Evolutionary conservation across 495 filamentous ascomycete genomes (phyloP), one percentile per base, ranked within the genome.

Genomic region (Letharia lupina): DNA sequence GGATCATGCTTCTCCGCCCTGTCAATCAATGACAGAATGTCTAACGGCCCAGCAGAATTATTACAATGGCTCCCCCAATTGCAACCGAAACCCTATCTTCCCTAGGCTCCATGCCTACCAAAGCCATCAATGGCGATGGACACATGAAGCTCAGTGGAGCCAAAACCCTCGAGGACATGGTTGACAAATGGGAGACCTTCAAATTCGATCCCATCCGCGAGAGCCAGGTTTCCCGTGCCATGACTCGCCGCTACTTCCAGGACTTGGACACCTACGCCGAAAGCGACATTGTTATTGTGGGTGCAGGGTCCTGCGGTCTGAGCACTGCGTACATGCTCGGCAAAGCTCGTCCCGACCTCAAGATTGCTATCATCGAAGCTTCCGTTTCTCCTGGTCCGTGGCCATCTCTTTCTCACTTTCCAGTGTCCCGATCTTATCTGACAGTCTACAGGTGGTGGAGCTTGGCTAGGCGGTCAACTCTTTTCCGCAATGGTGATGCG

Each of bases 401-500:
- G 54, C 1, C 18, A 23, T 9, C 47, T 39, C 39, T 50, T 40
- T 12, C 23, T 23, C 23, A 39, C 40, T 63, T n/a, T 16, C 47
- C 13, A 2, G 11, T 44, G 39, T 42, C 12, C 16, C 15, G n/a
- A 54, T 42, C 12, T 33, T n/a, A 20, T 40, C 35, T 67, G 6
- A 65, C 33, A 31, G 9, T 28, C 47, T 28, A 72, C 33, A 80
- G 82, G 91, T 67, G 91, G 91, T 72, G 91, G 91, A 73, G 91
- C 91, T 64, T 96, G 91, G 91, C 85, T 96, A 44, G 91, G 91
- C 70, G 91, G 91, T 58, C 91, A 96, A 77, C 87, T 95, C 56
- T 95, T 96, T 82, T 87, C 83, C 70, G 91, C 91, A 63, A 96
- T 96, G 91, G 84, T 96, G 65, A 90, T 96, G 85, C 90, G 91